A percentile compares a stretch with the other conserved stretches of the same genome.
Conservation (phyloP, 768 basidiomycete species). For the Trametes elegans region DNA sequence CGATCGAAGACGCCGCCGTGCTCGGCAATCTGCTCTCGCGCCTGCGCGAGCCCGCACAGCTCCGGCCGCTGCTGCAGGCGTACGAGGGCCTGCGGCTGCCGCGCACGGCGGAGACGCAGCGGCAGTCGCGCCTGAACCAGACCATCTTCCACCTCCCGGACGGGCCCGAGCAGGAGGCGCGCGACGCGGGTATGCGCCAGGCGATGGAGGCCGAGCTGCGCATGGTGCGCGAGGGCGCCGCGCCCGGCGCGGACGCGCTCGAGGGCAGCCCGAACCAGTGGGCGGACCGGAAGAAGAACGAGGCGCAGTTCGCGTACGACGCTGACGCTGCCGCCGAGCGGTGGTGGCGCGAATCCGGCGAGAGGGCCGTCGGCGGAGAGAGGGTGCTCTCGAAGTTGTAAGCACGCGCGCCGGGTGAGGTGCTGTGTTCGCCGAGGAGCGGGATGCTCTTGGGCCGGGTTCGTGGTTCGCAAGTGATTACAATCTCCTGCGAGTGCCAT, state of each 20-base stretch:
- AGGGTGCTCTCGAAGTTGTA: not conserved
- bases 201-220: constrained; percentile 44
- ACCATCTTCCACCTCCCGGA: constrained; percentile 55
- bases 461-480: too few species aligned
- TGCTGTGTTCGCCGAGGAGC: too few species aligned
- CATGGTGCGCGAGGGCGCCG: constrained; percentile 21
- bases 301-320: constrained; percentile 50
- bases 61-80: constrained; percentile 44
- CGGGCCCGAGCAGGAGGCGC: constrained; percentile 47
- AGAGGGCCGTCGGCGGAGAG: constrained; percentile 9
- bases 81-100: constrained; percentile 51
- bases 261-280: constrained; percentile 51
- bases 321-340: constrained; percentile 48
- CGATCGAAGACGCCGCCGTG: constrained; percentile 52
- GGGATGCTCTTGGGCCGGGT: too few species aligned
- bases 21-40: constrained; percentile 47
- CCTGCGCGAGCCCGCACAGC: constrained; percentile 41
- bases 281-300: constrained; percentile 53
- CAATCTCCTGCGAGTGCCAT: too few species aligned
- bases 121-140: constrained; percentile 48
- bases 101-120: constrained; percentile 50
- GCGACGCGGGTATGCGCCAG: constrained; percentile 49
- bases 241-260: constrained; percentile 21
- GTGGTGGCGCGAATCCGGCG: constrained; percentile 45
- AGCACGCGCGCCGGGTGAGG: not conserved